Evolutionary conservation across 2,329 filamentous ascomycete genomes (phyloP).

Genomic region (Neofusicoccum ribis): DNA sequence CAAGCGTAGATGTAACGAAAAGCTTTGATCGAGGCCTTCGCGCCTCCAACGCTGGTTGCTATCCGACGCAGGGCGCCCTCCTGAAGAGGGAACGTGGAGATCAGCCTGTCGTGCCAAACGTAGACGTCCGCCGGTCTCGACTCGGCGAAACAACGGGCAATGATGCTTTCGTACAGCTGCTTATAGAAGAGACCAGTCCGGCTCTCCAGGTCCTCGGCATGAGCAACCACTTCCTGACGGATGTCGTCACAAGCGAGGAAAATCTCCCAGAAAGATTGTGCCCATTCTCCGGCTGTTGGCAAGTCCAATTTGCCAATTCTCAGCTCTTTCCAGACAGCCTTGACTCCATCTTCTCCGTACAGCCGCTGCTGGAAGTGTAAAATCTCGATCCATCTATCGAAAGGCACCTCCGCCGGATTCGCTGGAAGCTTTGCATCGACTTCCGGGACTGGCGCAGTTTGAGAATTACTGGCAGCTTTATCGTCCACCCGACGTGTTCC

Average conservation of each 20-base stretch:
- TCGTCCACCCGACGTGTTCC: no score
- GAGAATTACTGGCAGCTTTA: not conserved
- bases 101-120: slow-evolving; percentile 14
- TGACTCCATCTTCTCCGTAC: not conserved
- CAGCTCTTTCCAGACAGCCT: slow-evolving; percentile 44
- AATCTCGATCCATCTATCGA: not conserved
- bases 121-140: slow-evolving; percentile 11
- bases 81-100: not conserved
- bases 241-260: slow-evolving; percentile 42
- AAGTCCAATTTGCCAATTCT: slow-evolving; percentile 38
- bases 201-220: slow-evolving; percentile 44
- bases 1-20: slow-evolving; percentile 41
- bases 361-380: not conserved
- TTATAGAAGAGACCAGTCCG: slow-evolving; percentile 36
- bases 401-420: not conserved
- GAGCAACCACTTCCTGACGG: slow-evolving; percentile 38
- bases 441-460: not conserved
- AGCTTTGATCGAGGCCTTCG: slow-evolving; percentile 25
- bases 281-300: slow-evolving; percentile 40
- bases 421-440: not conserved
- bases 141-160: slow-evolving; percentile 41
- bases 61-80: not conserved
- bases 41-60: not conserved
- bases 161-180: slow-evolving; percentile 46
- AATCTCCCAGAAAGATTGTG: slow-evolving; percentile 47